Evolutionary conservation across 805 yeast species (phyloP), one percentile per base, ranked within the genome.

Genomic region (Hanseniaspora clermontiae): DNA sequence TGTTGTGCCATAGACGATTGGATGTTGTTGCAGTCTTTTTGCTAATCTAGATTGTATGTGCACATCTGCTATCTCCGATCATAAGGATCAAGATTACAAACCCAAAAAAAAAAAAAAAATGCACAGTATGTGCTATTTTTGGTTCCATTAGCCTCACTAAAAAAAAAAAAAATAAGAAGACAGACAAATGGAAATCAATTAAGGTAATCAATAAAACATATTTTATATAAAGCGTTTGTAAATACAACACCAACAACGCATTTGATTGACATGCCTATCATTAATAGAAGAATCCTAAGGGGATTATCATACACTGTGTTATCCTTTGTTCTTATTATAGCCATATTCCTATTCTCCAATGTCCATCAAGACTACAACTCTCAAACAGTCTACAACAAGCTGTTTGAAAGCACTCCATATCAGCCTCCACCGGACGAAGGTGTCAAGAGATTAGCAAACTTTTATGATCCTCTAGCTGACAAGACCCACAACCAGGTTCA

Each of bases 261-360:
- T 24, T 24, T 24, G 27, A 24, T 24, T 24, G n/a, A n/a, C 14
- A 51, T 51, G 55, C 45, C 43, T 43, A 36, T 51, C 5, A 43
- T 51, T n/a, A 51, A 51, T 24, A 51, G 55, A 37, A 51, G 55
- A 51, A 39, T 51, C 38, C 37, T 51, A 6, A 51, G 55, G 37
- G 50, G 47, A 5, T 12, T 51, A 6, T 19, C 36, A 14, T 43
- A 34, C 37, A n/a, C 55, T 1, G 5, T 45, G 4, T 7, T 37
- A 5, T 43, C 55, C 6, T 19, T 36, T 7, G 19, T 45, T 11
- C 15, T 24, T 5, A 19, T 51, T 4, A 8, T 38, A 17, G 32
- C 45, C 11, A 29, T 51, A 8, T 51, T 51, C 15, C 24, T 51
- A 9, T 43, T 51, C 29, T 51, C 55, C 5, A 47, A 51, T 20